Evolutionary conservation across 805 yeast species (phyloP).

Genomic region (Candida multigemmis): DNA sequence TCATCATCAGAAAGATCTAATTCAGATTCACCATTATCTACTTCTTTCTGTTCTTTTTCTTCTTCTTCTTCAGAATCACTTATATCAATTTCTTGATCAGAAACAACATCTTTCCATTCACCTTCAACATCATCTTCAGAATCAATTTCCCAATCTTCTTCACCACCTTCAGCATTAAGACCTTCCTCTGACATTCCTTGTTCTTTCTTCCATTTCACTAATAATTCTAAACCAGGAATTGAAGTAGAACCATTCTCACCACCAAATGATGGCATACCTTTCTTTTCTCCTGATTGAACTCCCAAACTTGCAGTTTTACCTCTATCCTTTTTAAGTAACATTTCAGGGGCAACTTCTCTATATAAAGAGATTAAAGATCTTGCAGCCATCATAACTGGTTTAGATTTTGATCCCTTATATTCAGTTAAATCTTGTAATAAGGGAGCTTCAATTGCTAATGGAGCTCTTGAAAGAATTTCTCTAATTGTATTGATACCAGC

Average conservation of each 20-base stretch:
- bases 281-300: constrained; percentile 51
- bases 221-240: constrained; percentile 85
- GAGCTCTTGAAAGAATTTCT: constrained; percentile 88
- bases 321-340: constrained; percentile 83
- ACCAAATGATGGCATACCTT: constrained; percentile 56
- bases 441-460: constrained; percentile 84
- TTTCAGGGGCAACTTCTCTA: constrained; percentile 94
- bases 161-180: constrained; percentile 44
- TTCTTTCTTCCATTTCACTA: constrained; percentile 75
- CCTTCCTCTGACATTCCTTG: constrained; percentile 44
- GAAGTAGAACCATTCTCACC: constrained; percentile 58
- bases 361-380: constrained; percentile 76
- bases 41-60: constrained; percentile 22
- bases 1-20: constrained; percentile 16
- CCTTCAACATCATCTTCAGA: constrained; percentile 59
- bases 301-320: constrained; percentile 90
- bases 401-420: constrained; percentile 88
- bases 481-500: constrained; percentile 95
- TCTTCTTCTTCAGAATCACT: constrained; percentile 42
- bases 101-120: constrained; percentile 85
- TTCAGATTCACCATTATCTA: constrained; percentile 21
- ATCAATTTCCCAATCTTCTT: constrained; percentile 45
- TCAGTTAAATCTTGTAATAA: constrained; percentile 83
- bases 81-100: constrained; percentile 66
- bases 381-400: constrained; percentile 93